phyloP scores from a whole-genome alignment of 1,139 yeast species.

The Suhomyces chickasaworum region DNA sequence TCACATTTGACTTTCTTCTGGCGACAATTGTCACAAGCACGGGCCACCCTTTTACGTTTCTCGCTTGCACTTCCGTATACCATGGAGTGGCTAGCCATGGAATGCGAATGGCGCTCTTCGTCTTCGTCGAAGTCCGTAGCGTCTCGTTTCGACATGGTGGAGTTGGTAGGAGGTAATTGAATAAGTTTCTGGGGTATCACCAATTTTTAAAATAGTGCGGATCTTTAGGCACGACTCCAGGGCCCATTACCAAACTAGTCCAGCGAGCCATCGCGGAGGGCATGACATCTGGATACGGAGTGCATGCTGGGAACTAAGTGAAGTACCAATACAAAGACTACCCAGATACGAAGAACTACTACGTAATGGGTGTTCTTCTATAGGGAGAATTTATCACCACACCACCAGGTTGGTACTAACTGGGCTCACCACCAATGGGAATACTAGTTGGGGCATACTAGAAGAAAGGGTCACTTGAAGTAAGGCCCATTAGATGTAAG shows the following conservation, averaged over 20 bases:
- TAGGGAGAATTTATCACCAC: too few relatives aligned
- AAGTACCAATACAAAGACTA: too few relatives aligned
- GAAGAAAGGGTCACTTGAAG: too few relatives aligned
- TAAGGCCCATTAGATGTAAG: too few relatives aligned
- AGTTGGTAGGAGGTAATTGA: background rate
- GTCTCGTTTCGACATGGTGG: constrained; percentile 8
- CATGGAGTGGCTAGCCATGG: background rate
- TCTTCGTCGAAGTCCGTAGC: constrained; percentile 2
- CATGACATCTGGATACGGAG: background rate
- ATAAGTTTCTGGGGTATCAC: background rate
- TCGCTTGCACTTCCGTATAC: constrained; percentile 1
- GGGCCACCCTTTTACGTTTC: constrained; percentile 76
- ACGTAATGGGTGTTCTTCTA: background rate
- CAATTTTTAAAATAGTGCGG: background rate
- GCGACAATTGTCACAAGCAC: constrained; percentile 83
- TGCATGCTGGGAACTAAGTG: too few relatives aligned
- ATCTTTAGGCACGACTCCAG: background rate
- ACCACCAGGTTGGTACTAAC: too few relatives aligned
- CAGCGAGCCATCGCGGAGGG: background rate
- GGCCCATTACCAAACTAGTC: background rate
- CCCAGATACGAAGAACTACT: too few relatives aligned
- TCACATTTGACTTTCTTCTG: constrained; percentile 85
- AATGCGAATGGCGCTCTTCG: background rate
- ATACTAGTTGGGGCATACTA: too few relatives aligned
- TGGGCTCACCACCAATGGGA: too few relatives aligned